phyloP scores from a whole-genome alignment of 2,329 filamentous ascomycete species.

The Coniochaeta hoffmannii region DNA sequence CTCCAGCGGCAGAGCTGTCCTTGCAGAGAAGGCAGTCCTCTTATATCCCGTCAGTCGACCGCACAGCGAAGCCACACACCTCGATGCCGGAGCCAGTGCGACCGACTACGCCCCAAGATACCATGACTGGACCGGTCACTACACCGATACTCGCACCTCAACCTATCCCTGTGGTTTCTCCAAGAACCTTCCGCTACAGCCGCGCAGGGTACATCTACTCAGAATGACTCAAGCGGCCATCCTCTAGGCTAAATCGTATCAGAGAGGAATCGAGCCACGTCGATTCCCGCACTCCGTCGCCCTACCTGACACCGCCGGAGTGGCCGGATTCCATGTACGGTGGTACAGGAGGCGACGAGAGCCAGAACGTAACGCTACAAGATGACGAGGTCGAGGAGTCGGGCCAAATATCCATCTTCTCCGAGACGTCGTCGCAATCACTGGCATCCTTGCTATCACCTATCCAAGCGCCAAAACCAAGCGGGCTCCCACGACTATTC shows the following conservation, averaged over 20 bases:
- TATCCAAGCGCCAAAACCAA: background rate
- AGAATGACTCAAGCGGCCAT: constrained; percentile 32
- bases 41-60: background rate
- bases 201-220: constrained; percentile 24
- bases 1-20: background rate
- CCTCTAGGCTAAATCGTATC: constrained; percentile 18
- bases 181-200: constrained; percentile 8
- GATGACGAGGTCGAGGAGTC: background rate
- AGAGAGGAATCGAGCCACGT: constrained; percentile 11
- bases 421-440: background rate
- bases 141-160: background rate
- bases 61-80: background rate
- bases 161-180: background rate
- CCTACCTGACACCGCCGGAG: constrained; percentile 23
- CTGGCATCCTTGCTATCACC: background rate
- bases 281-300: constrained; percentile 10
- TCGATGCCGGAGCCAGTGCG: background rate
- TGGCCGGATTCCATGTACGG: constrained; percentile 4
- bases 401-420: background rate
- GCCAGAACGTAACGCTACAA: background rate
- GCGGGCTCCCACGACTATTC: background rate
- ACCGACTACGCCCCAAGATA: background rate
- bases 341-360: background rate
- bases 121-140: background rate
- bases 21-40: background rate